Evolutionary conservation across 2,329 filamentous ascomycete genomes (phyloP), one percentile per base, ranked within the genome.

Genomic region (Davidsoniella neocaledoniae): DNA sequence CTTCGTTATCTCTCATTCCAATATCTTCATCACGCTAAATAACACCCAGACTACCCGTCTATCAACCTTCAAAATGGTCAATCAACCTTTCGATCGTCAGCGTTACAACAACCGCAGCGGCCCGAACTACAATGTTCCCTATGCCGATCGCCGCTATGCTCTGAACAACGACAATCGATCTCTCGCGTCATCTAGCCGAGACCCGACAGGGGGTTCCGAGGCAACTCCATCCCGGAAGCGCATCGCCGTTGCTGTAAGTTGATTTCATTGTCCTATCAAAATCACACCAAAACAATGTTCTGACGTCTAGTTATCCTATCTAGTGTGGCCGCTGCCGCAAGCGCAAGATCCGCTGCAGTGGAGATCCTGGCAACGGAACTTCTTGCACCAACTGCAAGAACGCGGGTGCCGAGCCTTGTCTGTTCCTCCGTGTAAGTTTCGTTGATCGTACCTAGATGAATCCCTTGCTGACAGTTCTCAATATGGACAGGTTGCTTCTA

Each of bases 321-420:
- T 56, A 95, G 90, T 96, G 90, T 63, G 77, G 79, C 36, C 79
- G 90, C 56, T 96, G 90, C 65, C 79, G 90, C 54, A 88, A 90
- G 67, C 77, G 90, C 53, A 96, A 96, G 70, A 96, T 96, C 58
- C 82, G 86, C 57, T 96, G 90, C 67, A 94, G 84, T 59, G 90
- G 90, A 41, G 86, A 94, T 61, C 71, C 74, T 33, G 83, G 83
- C 29, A 77, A 81, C 58, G 83, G 82, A n/a, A 66, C 70, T 38
- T 79, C 81, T n/a, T 96, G 90, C 64, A 70, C 74, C 9, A 94
- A 88, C 63, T 96, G 90, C 68, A 82, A 78, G 58, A 77, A 71
- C 54, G 81, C 88, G 48, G 82, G 83, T 10, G 68, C 74, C 23
- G 75, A 80, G 19, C 68, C 72, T 5, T 95, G 90, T 61, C 76